These are phyloP conservation scores for Phlyctochytrium planicorne DNA, from an alignment of 192 early-diverging fungal genomes.

Conservation along the genomic window DNA sequence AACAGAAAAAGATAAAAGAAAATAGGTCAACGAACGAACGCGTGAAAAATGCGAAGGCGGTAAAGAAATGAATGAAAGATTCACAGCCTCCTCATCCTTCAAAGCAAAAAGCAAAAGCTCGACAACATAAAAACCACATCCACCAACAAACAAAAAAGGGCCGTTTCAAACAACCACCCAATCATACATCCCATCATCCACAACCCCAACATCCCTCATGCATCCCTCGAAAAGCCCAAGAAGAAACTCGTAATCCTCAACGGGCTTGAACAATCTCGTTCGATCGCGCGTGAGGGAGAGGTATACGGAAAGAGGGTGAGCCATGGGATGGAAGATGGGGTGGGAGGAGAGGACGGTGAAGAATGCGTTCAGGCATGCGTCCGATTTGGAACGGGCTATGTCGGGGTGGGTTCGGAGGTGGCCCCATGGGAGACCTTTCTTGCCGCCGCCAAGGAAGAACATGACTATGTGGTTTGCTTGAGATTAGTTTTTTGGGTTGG, in stretches of 20 bases:
- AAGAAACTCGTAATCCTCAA: slow-evolving; percentile 3
- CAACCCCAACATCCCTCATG: not conserved
- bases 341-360: not conserved
- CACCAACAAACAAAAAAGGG: too few species aligned
- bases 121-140: too few species aligned
- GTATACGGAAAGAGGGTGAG: slow-evolving; percentile 8
- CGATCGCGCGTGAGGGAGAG: slow-evolving; percentile 20
- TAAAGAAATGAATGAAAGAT: too few species aligned
- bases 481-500: not conserved
- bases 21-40: too few species aligned
- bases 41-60: too few species aligned
- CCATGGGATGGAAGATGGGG: slow-evolving; percentile 15
- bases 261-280: slow-evolving; percentile 2
- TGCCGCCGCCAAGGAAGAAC: slow-evolving; percentile 36
- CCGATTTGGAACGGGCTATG: slow-evolving; percentile 27
- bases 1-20: too few species aligned
- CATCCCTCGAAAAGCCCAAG: not conserved
- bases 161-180: too few species aligned
- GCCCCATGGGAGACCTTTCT: slow-evolving; percentile 35
- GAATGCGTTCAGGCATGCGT: slow-evolving; percentile 12
- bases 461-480: not conserved
- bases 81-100: too few species aligned
- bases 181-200: slow-evolving; percentile 6
- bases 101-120: too few species aligned
- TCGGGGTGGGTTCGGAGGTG: slow-evolving; percentile 30